Conservation (phyloP, 2,329 filamentous ascomycete genomes). For the Cadophora sp. region DNA sequence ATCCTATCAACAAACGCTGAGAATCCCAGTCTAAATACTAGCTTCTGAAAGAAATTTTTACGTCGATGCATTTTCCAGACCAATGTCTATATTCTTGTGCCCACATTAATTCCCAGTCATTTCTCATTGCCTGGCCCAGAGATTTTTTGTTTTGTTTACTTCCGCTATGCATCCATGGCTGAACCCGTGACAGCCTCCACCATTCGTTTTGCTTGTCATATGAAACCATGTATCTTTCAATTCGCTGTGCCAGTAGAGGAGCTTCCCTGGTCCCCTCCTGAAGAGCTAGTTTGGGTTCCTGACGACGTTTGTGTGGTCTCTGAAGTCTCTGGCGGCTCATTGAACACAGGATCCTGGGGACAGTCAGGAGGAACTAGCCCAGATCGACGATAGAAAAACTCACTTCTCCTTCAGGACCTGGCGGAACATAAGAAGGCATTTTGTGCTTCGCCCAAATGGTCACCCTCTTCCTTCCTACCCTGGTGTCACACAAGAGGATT, state of each 20-base stretch:
- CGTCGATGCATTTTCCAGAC: background rate
- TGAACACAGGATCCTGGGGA: background rate
- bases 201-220: background rate
- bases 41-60: background rate
- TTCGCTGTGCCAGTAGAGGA: background rate
- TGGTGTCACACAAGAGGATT: too few relatives aligned
- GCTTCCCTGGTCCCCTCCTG: background rate
- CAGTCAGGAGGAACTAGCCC: background rate
- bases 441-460: background rate
- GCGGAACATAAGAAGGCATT: background rate
- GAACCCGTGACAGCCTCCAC: background rate
- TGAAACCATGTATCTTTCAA: background rate
- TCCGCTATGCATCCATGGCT: too few relatives aligned
- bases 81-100: background rate
- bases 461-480: background rate
- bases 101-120: background rate
- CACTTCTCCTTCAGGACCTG: background rate
- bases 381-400: background rate
- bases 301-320: background rate
- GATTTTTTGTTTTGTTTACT: background rate
- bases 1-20: background rate
- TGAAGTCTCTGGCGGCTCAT: background rate
- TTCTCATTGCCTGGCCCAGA: background rate
- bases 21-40: background rate
- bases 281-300: background rate